phyloP scores from a whole-genome alignment of 2,329 filamentous ascomycete species.

The Xylaria sp. region DNA sequence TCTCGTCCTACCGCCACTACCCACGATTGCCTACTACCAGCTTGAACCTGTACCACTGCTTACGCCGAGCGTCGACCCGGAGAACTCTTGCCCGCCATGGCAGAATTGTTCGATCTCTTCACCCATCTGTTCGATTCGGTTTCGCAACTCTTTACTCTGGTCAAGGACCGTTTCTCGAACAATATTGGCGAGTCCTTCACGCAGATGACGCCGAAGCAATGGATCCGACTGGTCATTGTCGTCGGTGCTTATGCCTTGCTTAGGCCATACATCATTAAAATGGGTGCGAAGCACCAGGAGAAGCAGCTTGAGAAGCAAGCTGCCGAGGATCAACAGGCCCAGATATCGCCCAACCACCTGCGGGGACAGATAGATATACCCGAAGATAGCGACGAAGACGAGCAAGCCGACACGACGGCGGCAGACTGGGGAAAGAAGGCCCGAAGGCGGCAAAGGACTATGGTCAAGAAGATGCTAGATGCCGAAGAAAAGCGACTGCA shows the following conservation, averaged over 20 bases:
- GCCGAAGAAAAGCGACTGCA: constrained; percentile 61
- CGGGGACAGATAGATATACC: constrained; percentile 58
- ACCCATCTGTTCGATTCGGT: constrained; percentile 35
- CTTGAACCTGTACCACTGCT: neutral
- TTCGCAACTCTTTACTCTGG: constrained; percentile 31
- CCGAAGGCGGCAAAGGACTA: constrained; percentile 66
- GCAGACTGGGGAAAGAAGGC: constrained; percentile 73
- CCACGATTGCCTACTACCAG: neutral
- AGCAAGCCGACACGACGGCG: constrained; percentile 50
- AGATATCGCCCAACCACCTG: constrained; percentile 67
- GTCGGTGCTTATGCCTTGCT: constrained; percentile 74
- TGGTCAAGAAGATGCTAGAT: constrained; percentile 67
- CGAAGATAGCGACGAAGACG: constrained; percentile 55
- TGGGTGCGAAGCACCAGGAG: constrained; percentile 65
- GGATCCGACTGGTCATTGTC: constrained; percentile 71
- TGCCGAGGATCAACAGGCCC: constrained; percentile 50
- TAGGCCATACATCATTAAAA: constrained; percentile 73
- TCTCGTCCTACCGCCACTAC: neutral
- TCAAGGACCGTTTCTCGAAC: constrained; percentile 44
- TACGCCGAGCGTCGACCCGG: neutral
- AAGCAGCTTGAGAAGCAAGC: constrained; percentile 64
- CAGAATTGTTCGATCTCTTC: constrained; percentile 37
- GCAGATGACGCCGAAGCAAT: constrained; percentile 55
- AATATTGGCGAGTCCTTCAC: constrained; percentile 55
- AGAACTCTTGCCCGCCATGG: constrained; percentile 27